Conservation (phyloP, 257 asterid species). For the Lithospermum erythrorhizon region DNA sequence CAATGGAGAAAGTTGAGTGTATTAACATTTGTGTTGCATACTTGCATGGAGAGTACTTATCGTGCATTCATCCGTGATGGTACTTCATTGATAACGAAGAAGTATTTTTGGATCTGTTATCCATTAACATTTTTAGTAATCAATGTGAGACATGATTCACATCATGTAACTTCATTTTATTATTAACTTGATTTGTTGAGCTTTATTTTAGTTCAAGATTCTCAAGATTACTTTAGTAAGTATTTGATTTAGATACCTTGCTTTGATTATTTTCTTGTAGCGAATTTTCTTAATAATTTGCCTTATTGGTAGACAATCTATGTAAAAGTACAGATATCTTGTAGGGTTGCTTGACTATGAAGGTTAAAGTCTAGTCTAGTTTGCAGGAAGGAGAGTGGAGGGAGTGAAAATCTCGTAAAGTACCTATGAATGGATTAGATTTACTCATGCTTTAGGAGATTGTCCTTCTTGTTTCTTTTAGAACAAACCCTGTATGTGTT, state of each 20-base stretch:
- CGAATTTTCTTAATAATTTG: background rate
- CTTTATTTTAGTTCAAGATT: background rate
- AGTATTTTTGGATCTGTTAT: background rate
- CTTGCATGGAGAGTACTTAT: background rate
- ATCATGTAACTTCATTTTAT: background rate
- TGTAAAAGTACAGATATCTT: background rate
- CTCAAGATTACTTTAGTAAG: background rate
- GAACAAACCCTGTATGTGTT: too few species aligned
- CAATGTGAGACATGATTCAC: background rate
- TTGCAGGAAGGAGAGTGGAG: too few species aligned
- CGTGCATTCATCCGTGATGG: too few species aligned
- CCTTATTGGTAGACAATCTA: background rate
- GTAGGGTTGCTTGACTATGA: background rate
- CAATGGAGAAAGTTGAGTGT: background rate
- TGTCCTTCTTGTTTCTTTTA: too few species aligned
- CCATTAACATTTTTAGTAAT: background rate
- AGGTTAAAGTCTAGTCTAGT: too few species aligned
- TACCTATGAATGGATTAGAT: too few species aligned
- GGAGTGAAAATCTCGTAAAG: too few species aligned
- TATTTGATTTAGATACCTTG: background rate
- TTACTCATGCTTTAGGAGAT: too few species aligned
- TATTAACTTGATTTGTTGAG: background rate
- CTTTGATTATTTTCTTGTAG: background rate
- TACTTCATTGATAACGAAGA: background rate
- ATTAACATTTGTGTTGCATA: background rate